Evolutionary conservation across 495 filamentous ascomycete species (phyloP).

Genomic region (Annulohypoxylon maeteangense): DNA sequence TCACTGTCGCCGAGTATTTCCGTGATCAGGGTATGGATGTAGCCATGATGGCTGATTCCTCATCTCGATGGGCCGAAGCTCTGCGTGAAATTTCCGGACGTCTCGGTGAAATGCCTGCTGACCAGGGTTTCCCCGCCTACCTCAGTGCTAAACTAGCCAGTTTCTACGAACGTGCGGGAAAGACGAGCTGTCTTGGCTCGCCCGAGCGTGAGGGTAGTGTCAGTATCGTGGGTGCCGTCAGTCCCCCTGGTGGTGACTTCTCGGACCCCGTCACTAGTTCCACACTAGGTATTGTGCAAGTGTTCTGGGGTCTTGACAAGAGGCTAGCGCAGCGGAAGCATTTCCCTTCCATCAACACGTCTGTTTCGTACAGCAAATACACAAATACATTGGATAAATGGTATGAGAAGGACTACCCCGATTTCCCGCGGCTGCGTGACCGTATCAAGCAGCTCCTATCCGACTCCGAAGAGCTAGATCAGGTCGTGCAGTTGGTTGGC

Average conservation of each 20-base stretch:
- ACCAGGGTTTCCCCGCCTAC: slow-evolving; percentile 99
- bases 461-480: slow-evolving; percentile 95
- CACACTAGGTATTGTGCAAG: slow-evolving; percentile 97
- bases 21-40: slow-evolving; percentile 98
- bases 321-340: slow-evolving; percentile 99
- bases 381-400: slow-evolving; percentile 84
- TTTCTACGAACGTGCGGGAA: slow-evolving; percentile 98
- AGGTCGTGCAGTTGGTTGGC: slow-evolving; percentile 98
- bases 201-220: slow-evolving; percentile 89
- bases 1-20: slow-evolving; percentile 98
- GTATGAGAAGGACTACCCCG: slow-evolving; percentile 91
- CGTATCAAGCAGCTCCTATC: slow-evolving; percentile 91
- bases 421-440: slow-evolving; percentile 92
- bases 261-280: slow-evolving; percentile 96
- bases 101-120: slow-evolving; percentile 99
- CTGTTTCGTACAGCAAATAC: slow-evolving; percentile 97
- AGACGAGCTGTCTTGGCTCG: slow-evolving; percentile 84
- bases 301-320: slow-evolving; percentile 99
- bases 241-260: slow-evolving; percentile 98
- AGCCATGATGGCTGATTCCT: slow-evolving; percentile 99
- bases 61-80: slow-evolving; percentile 98
- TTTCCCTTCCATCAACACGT: slow-evolving; percentile 98
- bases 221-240: slow-evolving; percentile 97
- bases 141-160: slow-evolving; percentile 95
- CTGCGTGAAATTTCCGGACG: slow-evolving; percentile 99